Evolutionary conservation across 2,329 filamentous ascomycete species (phyloP), one percentile per base, ranked within the genome.

Genomic region (Helicocarpus griseus): DNA sequence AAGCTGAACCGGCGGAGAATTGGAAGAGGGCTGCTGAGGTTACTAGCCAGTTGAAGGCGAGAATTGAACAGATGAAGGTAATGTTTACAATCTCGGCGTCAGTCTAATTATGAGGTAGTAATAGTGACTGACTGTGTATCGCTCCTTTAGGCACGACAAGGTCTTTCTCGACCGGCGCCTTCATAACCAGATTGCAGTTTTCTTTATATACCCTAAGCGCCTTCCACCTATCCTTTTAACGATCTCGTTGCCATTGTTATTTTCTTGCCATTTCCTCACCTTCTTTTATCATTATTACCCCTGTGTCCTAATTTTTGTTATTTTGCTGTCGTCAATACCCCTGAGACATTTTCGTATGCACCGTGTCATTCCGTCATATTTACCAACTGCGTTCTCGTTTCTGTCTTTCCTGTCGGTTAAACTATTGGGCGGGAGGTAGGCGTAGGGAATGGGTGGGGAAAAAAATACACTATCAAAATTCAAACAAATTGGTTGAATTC

Each of bases 51-150:
- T 70, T 98, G 63, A 98, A 97, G 75, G 89, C 91, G 49, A 82
- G 93, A 66, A 98, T 98, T 69, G 93, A 97, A 75, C 87, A 93
- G 76, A 98, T 98, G 93, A 98, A 97, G 78, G 81, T 79, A 62
- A 35, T 7, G 3, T 17, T 35, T 35, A n/a, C n/a, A n/a, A n/a
- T 14, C 21, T 26, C 21, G 21, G 26, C 21, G 5, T 13, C 5
- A 19, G 2, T 1, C 39, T 14, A 39, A 17, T n/a, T 26, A 38
- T 13, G 21, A 28, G 9, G 13, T 38, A 29, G 19, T n/a, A 57
- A 73, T 65, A 40, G 35, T 51, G 19, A n/a, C 39, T 50, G 33
- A 52, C 52, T 47, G 29, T 13, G 7, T 21, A 13, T 33, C 24
- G 28, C 38, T 11, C 19, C 5, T 44, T 28, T 48, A 73, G 70